Evolutionary conservation across 176 grass and related monocot species (phyloP).

Genomic region (Guadua angustifolia): DNA sequence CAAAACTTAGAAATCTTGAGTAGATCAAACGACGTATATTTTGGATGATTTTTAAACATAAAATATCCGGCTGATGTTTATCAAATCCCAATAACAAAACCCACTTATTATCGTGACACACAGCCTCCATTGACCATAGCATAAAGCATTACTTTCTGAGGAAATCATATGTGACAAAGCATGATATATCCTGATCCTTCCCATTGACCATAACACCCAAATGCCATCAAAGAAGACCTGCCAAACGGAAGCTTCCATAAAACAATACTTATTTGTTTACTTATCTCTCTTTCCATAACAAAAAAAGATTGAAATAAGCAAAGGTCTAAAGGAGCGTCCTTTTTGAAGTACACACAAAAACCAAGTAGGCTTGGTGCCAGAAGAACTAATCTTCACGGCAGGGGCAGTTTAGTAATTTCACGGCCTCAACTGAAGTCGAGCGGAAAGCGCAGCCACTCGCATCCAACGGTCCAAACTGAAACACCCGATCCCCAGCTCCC

Average conservation of each 20-base stretch:
- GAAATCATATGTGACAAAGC: slow-evolving; percentile 6
- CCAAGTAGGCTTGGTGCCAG: slow-evolving; percentile 29
- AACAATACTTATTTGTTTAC: background rate
- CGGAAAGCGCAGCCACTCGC: slow-evolving; percentile 47
- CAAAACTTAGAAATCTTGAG: too few relatives aligned
- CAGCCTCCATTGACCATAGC: slow-evolving; percentile 13
- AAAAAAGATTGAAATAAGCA: slow-evolving; percentile 14
- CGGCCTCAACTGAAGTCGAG: background rate
- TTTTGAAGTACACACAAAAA: background rate
- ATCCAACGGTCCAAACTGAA: slow-evolving; percentile 62
- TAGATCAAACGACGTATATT: too few relatives aligned
- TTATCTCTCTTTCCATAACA: slow-evolving; percentile 17
- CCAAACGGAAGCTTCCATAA: slow-evolving; percentile 29
- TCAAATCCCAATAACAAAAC: background rate
- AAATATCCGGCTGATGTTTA: too few relatives aligned
- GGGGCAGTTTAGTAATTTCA: slow-evolving; percentile 46
- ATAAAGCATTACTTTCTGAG: background rate
- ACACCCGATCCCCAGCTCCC: background rate
- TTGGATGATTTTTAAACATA: too few relatives aligned
- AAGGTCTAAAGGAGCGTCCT: background rate
- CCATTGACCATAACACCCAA: slow-evolving; percentile 4
- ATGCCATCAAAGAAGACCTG: slow-evolving; percentile 18
- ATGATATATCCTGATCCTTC: background rate
- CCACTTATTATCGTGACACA: background rate
- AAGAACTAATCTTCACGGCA: slow-evolving; percentile 41